Percentiles rank a stretch among this genome's conserved stretches.
These are phyloP conservation scores for Zoysia matrella DNA, from an alignment of 202 grass and related monocot genomes.

Conservation along the genomic window DNA sequence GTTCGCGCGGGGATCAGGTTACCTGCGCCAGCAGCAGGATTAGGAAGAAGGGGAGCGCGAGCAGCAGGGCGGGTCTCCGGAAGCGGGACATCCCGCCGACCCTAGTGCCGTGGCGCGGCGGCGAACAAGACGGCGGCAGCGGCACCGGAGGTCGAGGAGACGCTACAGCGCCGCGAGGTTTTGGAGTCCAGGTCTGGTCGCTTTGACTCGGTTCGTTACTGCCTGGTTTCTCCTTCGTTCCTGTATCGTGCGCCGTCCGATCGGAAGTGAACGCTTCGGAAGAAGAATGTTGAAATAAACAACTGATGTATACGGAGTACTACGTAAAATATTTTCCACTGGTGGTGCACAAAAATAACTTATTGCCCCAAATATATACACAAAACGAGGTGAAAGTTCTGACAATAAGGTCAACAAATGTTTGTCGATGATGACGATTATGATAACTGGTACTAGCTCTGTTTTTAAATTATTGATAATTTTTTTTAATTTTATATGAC, in stretches of 20 bases:
- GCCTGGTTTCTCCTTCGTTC: neutral
- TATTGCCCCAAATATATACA: too few species aligned
- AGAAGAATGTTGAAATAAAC: neutral
- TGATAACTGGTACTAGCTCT: too few species aligned
- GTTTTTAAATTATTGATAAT: too few species aligned
- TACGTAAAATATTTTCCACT: too few species aligned
- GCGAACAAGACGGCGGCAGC: neutral
- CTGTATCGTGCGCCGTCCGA: neutral
- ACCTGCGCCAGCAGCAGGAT: constrained; percentile 43
- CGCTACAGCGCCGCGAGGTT: constrained; percentile 27
- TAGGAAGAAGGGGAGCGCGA: constrained; percentile 7
- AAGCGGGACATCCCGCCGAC: constrained; percentile 30
- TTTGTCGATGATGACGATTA: too few species aligned
- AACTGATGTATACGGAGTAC: too few species aligned
- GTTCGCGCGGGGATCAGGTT: constrained; percentile 18
- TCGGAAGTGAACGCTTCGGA: neutral
- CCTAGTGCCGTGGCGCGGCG: neutral
- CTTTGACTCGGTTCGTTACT: too few species aligned
- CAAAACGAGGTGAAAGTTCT: too few species aligned
- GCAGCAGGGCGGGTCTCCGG: neutral
- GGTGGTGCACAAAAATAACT: too few species aligned
- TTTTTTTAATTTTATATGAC: too few species aligned
- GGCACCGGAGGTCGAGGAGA: neutral
- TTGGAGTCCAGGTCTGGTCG: neutral
- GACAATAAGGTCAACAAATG: too few species aligned